phyloP scores from a whole-genome alignment of 768 basidiomycete genomes.

The Amanita molliuscula region DNA sequence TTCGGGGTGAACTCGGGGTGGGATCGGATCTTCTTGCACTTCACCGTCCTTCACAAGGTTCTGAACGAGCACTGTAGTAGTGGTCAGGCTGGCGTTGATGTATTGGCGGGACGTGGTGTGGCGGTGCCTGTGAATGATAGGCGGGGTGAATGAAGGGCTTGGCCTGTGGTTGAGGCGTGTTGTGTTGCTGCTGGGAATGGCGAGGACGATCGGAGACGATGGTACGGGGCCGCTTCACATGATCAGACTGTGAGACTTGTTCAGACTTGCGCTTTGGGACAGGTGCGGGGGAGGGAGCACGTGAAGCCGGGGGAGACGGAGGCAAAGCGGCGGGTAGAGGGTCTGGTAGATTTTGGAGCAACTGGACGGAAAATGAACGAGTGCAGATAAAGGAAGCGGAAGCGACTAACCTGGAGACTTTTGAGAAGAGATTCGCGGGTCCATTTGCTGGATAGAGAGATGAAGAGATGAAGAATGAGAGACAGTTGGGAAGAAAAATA shows the following conservation, averaged over 20 bases:
- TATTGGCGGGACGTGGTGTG: slow-evolving; percentile 14
- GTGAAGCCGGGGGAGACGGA: slow-evolving; percentile 41
- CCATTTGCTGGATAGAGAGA: slow-evolving; percentile 30
- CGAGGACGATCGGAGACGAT: slow-evolving; percentile 18
- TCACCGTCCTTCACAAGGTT: slow-evolving; percentile 49
- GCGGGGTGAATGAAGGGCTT: slow-evolving; percentile 19
- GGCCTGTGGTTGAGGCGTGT: slow-evolving; percentile 12
- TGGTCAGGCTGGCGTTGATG: slow-evolving; percentile 15
- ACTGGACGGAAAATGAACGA: slow-evolving; percentile 21
- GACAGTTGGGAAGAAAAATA: slow-evolving; percentile 10
- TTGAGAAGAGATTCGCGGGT: slow-evolving; percentile 38
- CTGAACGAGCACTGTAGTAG: slow-evolving; percentile 21
- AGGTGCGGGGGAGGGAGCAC: slow-evolving; percentile 35
- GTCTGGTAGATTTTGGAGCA: slow-evolving; percentile 19
- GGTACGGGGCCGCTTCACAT: slow-evolving; percentile 36
- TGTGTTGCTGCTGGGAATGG: slow-evolving; percentile 12
- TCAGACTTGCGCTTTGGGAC: slow-evolving; percentile 39
- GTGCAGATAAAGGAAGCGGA: slow-evolving; percentile 6
- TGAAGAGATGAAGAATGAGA: slow-evolving; percentile 12
- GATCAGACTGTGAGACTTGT: slow-evolving; percentile 25
- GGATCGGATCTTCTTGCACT: slow-evolving; percentile 32
- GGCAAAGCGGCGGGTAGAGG: slow-evolving; percentile 38
- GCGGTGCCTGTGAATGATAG: slow-evolving; percentile 13
- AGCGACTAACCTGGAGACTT: slow-evolving; percentile 31
- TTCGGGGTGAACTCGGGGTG: slow-evolving; percentile 10